Percentiles rank a stretch among this genome's conserved stretches.
These are phyloP conservation scores for Veloporphyrellus conicus DNA, from an alignment of 1,284 basidiomycete genomes.

Conservation along the genomic window DNA sequence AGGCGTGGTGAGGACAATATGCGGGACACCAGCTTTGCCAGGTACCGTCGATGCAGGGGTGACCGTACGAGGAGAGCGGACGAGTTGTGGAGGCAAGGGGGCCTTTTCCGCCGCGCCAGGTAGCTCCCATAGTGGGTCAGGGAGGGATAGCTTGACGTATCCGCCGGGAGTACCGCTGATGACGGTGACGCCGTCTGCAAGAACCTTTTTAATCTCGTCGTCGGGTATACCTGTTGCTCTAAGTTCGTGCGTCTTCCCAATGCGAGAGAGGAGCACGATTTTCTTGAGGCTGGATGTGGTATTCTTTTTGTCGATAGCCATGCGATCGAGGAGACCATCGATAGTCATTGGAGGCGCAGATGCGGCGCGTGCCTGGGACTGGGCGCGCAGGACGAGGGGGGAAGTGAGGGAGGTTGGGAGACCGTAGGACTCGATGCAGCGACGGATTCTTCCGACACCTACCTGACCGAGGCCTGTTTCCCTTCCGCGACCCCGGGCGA, in stretches of 20 bases:
- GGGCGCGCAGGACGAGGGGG: slow-evolving; percentile 57
- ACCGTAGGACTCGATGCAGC: slow-evolving; percentile 83
- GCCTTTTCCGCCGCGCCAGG: slow-evolving; percentile 18
- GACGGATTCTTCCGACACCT: slow-evolving; percentile 79
- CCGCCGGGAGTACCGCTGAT: slow-evolving; percentile 56
- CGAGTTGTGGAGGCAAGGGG: slow-evolving; percentile 22
- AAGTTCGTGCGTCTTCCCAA: slow-evolving; percentile 90
- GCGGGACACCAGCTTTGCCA: slow-evolving; percentile 10
- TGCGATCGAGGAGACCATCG: slow-evolving; percentile 85
- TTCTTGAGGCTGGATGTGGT: slow-evolving; percentile 81
- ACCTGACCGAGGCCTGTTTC: slow-evolving; percentile 72
- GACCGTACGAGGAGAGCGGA: slow-evolving; percentile 4
- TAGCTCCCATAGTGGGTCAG: slow-evolving; percentile 18
- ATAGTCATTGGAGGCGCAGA: slow-evolving; percentile 73
- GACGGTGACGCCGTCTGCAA: slow-evolving; percentile 75
- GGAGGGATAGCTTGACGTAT: slow-evolving; percentile 48
- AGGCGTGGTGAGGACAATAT: slow-evolving; percentile 83
- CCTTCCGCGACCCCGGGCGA: slow-evolving; percentile 77
- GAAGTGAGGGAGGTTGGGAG: slow-evolving; percentile 80
- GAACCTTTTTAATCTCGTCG: slow-evolving; percentile 72
- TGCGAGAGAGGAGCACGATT: slow-evolving; percentile 85
- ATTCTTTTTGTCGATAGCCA: slow-evolving; percentile 98
- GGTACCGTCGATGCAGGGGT: background rate
- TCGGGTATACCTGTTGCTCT: slow-evolving; percentile 86
- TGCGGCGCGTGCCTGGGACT: slow-evolving; percentile 37